Conservation (phyloP, 1,284 basidiomycete genomes). For the Veloporphyrellus conicus region DNA sequence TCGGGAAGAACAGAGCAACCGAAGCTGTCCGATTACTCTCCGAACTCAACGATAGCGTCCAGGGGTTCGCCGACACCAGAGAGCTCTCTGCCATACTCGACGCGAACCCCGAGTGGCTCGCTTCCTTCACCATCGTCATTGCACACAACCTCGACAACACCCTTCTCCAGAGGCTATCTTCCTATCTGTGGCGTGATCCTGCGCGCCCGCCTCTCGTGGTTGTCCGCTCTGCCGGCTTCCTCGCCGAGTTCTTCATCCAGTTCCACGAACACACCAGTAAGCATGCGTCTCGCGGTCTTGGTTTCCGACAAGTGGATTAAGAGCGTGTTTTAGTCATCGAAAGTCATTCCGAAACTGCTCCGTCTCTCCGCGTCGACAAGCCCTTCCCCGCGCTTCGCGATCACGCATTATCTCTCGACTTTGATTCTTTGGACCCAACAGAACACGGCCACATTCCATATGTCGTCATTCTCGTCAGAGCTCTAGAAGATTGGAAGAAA, state of each 20-base stretch:
- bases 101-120: conserved; percentile 48
- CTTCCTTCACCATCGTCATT: conserved; percentile 75
- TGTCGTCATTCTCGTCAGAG: conserved; percentile 80
- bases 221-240: conserved; percentile 80
- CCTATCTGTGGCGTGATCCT: conserved; percentile 63
- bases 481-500: conserved; percentile 76
- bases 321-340: conserved; percentile 70
- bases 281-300: conserved; percentile 26
- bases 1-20: conserved; percentile 76
- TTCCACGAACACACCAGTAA: conserved; percentile 80
- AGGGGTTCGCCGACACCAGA: conserved; percentile 63
- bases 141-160: conserved; percentile 69
- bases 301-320: conserved; percentile 8
- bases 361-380: conserved; percentile 83
- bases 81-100: conserved; percentile 57
- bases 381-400: conserved; percentile 81
- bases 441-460: conserved; percentile 87
- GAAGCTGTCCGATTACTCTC: conserved; percentile 75
- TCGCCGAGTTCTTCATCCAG: conserved; percentile 85
- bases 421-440: conserved; percentile 74
- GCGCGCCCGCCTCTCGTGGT: conserved; percentile 65
- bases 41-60: conserved; percentile 87
- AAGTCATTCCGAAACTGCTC: conserved; percentile 81
- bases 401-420: conserved; percentile 69
- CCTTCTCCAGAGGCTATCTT: conserved; percentile 56